Evolutionary conservation across 1,284 basidiomycete species (phyloP).

Genomic region (Rhodotorula sp.): DNA sequence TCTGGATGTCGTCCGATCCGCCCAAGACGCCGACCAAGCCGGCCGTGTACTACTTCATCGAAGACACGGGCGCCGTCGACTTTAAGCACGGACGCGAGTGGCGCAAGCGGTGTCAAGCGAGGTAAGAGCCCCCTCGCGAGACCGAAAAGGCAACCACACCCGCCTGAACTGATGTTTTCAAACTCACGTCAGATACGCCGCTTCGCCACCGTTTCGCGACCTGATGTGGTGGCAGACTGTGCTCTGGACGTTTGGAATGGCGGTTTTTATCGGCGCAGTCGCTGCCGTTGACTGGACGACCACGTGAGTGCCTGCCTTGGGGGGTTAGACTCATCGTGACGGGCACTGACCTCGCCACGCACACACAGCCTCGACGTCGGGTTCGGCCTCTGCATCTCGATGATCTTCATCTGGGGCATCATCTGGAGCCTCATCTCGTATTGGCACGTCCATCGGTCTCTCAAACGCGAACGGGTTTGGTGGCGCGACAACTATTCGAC

Average conservation of each 20-base stretch:
- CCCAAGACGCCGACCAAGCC: slow-evolving; percentile 38
- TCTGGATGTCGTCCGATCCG: slow-evolving; percentile 39
- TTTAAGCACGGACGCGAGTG: slow-evolving; percentile 39
- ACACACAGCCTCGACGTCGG: slow-evolving; percentile 18
- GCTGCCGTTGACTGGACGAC: slow-evolving; percentile 37
- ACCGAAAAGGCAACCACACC: neutral
- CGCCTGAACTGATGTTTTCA: neutral
- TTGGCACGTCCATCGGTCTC: slow-evolving; percentile 5
- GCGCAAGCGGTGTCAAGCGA: slow-evolving; percentile 41
- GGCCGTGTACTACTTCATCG: slow-evolving; percentile 38
- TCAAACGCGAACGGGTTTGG: slow-evolving; percentile 14
- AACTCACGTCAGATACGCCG: slow-evolving; percentile 30
- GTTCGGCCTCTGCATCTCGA: slow-evolving; percentile 19
- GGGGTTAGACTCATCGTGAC: neutral
- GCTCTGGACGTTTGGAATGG: slow-evolving; percentile 27
- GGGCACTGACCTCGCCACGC: neutral
- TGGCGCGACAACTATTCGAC: slow-evolving; percentile 14
- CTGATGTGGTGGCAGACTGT: slow-evolving; percentile 35
- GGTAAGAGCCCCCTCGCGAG: slow-evolving; percentile 39
- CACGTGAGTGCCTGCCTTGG: slow-evolving; percentile 14
- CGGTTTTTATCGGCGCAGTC: slow-evolving; percentile 27
- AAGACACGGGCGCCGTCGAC: slow-evolving; percentile 42
- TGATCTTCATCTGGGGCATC: slow-evolving; percentile 38
- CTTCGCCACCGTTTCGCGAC: slow-evolving; percentile 40
- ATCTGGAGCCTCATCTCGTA: slow-evolving; percentile 17